Base-by-base conservation (phyloP, 2,329 filamentous ascomycete species). In the Clathrospora elynae region DNA sequence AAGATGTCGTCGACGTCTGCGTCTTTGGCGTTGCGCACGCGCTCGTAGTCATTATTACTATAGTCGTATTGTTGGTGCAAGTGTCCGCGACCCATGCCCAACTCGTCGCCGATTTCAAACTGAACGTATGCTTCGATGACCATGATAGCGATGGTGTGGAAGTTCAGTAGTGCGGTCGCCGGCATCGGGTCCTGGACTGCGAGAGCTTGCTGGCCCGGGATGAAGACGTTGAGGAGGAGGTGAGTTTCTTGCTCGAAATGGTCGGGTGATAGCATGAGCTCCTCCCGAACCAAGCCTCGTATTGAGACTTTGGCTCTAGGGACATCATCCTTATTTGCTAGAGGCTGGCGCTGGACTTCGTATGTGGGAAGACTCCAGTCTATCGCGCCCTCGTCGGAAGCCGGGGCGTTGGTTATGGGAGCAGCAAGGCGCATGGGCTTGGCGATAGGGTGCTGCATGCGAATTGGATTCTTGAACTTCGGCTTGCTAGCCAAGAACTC, bases 241-340 rank as follows among this genome's bases (percentile, higher is more conserved):
- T 59, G 49, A 14, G 53, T 45, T 44, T 68, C 63, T 29, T 63
- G 51, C 1, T 39, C 34, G 0, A 43, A 17, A 26, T 66, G 58
- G 32, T 68, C 64, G 6, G 51, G 43, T 0, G 53, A 55, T 1
- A 69, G 57, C 3, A 58, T 25, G 3, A 69, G 24, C n/a, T 53
- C 46, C 61, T 70, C 58, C 54, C 65, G 47, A 39, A 70, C 24
- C 53, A 75, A 41, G 53, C 69, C 50, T 51, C 72, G 60, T 53
- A 71, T 36, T 49, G 73, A 64, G 35, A 71, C 35, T 56, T 67
- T 53, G 53, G 71, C 49, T 35, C 24, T 31, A 10, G 53, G 51
- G 2, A 45, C 13, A 3, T 55, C 52, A 3, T 51, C 33, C 3
- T 51, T 32, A 10, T 32, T 34, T n/a, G 35, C 28, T 7, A 46